Evolutionary conservation across 352 stramenopile genomes (phyloP).

Genomic region (Pythium sp.): DNA sequence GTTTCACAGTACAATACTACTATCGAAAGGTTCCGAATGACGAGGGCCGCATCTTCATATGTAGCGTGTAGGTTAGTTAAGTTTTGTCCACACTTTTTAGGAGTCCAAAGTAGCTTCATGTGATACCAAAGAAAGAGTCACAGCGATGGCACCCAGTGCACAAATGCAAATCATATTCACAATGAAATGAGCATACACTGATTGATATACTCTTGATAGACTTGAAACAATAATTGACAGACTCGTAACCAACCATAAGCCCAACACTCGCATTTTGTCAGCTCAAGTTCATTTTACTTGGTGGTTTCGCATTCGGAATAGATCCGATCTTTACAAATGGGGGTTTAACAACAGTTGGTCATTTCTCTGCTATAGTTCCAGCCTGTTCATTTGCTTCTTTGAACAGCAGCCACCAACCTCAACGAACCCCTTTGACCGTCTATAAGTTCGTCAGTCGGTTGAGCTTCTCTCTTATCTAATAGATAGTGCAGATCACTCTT

Average conservation of each 20-base stretch:
- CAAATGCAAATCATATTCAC: background rate
- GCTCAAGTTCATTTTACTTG: background rate
- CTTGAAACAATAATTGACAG: background rate
- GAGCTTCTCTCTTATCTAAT: background rate
- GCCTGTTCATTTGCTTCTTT: background rate
- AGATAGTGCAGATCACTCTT: background rate
- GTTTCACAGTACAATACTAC: background rate
- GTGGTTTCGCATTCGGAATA: background rate
- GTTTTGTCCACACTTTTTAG: background rate
- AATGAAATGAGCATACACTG: background rate
- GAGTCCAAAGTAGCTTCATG: background rate
- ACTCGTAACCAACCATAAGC: background rate
- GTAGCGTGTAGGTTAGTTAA: background rate
- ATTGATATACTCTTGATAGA: background rate
- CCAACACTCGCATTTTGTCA: background rate
- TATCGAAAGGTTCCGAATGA: background rate
- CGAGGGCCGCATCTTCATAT: background rate
- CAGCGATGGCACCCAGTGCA: background rate
- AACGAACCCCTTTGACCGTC: background rate
- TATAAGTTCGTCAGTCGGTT: background rate
- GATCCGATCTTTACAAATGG: background rate
- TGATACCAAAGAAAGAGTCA: background rate
- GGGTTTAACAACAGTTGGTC: background rate
- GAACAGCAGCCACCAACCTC: background rate
- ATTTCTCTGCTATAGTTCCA: background rate